Base-by-base conservation (phyloP, 2,329 filamentous ascomycete species). In the Knoxdaviesia capensis region DNA sequence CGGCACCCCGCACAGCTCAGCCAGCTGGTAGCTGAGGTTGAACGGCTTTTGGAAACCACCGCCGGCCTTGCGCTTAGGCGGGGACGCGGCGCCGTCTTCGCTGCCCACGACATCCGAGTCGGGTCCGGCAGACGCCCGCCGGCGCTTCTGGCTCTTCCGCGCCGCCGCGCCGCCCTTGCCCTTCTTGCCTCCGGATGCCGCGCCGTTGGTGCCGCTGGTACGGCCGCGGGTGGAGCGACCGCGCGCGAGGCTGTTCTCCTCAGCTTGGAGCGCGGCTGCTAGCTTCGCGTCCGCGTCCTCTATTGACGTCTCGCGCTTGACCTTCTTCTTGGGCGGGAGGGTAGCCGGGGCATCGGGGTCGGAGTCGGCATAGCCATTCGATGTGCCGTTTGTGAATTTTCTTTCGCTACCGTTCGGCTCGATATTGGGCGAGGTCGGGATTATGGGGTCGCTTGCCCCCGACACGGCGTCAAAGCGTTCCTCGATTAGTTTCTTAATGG, bases 21-120 rank as follows among this genome's bases (percentile, higher is more conserved):
- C 69, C 28, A 90, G 68, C 8, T 78, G 70, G 41, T 68, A 65
- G 50, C 80, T 86, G 39, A 90, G 71, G 45, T 73, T 73, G 58
- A 87, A 83, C 1, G 79, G 79, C 62, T 87, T 87, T 66, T 94
- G 86, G 54, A 98, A 98, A 3, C 87, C 90, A 34, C 87, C 86
- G 1, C 86, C 86, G 20, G 86, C 82, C 53, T 87, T 94, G 50
- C 81, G 76, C 63, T 83, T 80, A 51, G 72, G 69, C 7, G 63
- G 65, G 52, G 56, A 66, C 47, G 53, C 71, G 61, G 33, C 32
- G 9, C 41, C 45, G 11, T 43, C 44, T 28, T 57, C 75, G 33
- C 61, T 77, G 38, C 70, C 77, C 5, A 67, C 39, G 20, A 3
- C 71, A 7, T 75, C 75, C 6, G 80, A 59, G 40, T 88, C 85